Percentiles rank a stretch among this genome's conserved stretches.
phyloP scores from a whole-genome alignment of 805 yeast species.

The Yarrowia porcina region DNA sequence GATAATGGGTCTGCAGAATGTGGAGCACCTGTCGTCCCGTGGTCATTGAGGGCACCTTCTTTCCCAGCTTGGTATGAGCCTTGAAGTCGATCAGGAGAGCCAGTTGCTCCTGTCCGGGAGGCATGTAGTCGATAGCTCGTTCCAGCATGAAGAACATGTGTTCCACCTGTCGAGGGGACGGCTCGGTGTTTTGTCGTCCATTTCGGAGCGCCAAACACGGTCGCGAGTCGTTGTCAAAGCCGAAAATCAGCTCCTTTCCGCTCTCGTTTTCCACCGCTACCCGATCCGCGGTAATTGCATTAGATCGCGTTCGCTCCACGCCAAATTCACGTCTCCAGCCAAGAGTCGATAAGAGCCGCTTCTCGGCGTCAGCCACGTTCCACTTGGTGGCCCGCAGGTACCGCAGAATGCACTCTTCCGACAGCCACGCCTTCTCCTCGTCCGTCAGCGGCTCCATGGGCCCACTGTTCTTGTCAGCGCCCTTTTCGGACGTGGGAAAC shows the following conservation, averaged over 20 bases:
- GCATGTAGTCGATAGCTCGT: constrained; percentile 90
- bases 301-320: constrained; percentile 37
- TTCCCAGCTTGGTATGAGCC: constrained; percentile 57
- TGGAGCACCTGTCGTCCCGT: constrained; percentile 89
- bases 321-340: constrained; percentile 97
- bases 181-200: constrained; percentile 92
- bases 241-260: constrained; percentile 89
- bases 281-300: constrained; percentile 37
- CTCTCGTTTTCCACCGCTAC: constrained; percentile 70
- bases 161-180: constrained; percentile 89
- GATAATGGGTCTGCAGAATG: constrained; percentile 94
- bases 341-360: constrained; percentile 70
- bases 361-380: constrained; percentile 66
- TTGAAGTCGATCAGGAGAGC: constrained; percentile 92
- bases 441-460: constrained; percentile 42
- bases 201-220: constrained; percentile 92
- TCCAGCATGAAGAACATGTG: constrained; percentile 91
- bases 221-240: constrained; percentile 83
- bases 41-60: constrained; percentile 82
- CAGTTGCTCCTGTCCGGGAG: constrained; percentile 90
- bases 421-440: constrained; percentile 85
- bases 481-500: constrained; percentile 43
- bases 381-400: constrained; percentile 94
- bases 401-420: constrained; percentile 85
- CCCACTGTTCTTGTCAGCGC: constrained; percentile 40